A percentile compares a stretch with the other conserved stretches of the same genome.
Evolutionary conservation across 2,329 filamentous ascomycete genomes (phyloP).

Genomic region (Exophiala sp.): DNA sequence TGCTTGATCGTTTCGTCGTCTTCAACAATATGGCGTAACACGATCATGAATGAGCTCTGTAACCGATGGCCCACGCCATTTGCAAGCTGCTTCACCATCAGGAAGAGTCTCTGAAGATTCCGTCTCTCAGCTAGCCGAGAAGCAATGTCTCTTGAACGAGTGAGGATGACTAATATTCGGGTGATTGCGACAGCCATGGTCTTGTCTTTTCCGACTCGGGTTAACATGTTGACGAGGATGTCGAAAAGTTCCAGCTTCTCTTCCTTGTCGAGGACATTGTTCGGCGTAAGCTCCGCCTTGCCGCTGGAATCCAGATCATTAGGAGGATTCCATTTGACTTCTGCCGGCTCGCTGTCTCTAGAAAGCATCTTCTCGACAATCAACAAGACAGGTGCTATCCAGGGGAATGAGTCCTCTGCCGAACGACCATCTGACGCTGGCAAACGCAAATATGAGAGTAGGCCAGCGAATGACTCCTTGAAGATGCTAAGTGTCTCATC

Average conservation of each 20-base stretch:
- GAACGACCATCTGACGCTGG: slow-evolving; percentile 52
- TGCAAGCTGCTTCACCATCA: slow-evolving; percentile 91
- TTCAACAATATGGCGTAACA: slow-evolving; percentile 88
- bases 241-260: slow-evolving; percentile 71
- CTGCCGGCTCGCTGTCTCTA: slow-evolving; percentile 76
- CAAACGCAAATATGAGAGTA: slow-evolving; percentile 76
- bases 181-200: slow-evolving; percentile 77
- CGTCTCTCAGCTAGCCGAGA: slow-evolving; percentile 77
- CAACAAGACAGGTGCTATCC: slow-evolving; percentile 85
- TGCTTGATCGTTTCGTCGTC: slow-evolving; percentile 88
- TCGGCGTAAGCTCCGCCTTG: slow-evolving; percentile 55
- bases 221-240: slow-evolving; percentile 76
- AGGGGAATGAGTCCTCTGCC: slow-evolving; percentile 77
- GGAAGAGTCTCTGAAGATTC: slow-evolving; percentile 83
- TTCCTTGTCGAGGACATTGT: slow-evolving; percentile 60
- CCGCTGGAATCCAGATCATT: slow-evolving; percentile 47
- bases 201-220: slow-evolving; percentile 82
- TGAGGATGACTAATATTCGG: slow-evolving; percentile 82
- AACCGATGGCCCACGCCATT: slow-evolving; percentile 74
- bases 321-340: slow-evolving; percentile 66
- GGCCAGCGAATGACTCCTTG: slow-evolving; percentile 69
- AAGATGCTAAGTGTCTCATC: slow-evolving; percentile 66
- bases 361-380: slow-evolving; percentile 88
- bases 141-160: slow-evolving; percentile 72
- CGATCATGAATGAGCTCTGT: slow-evolving; percentile 68